These are phyloP conservation scores for Colletotrichum gigasporum DNA, from an alignment of 2,329 filamentous ascomycete species.

Conservation along the genomic window DNA sequence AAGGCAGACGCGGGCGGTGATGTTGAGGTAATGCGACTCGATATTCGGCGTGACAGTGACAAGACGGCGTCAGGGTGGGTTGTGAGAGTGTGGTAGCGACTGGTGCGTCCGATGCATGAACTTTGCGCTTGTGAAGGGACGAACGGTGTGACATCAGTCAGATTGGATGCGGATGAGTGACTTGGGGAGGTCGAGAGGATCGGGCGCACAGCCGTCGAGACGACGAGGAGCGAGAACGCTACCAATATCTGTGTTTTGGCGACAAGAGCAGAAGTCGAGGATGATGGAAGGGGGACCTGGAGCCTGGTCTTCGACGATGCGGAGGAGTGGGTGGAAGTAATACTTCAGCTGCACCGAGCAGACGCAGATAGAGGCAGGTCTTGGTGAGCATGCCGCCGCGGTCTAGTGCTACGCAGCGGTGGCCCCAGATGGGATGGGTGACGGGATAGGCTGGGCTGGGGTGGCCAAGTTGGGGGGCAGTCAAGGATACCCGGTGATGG, in stretches of 20 bases:
- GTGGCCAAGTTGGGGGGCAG: conserved; percentile 25
- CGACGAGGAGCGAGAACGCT: background rate
- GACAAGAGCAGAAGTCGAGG: conserved; percentile 4
- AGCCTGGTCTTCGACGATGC: conserved; percentile 4
- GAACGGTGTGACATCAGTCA: conserved; percentile 30
- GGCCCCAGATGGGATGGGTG: background rate
- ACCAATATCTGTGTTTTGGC: background rate
- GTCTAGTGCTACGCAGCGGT: no score
- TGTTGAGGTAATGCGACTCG: background rate
- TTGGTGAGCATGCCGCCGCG: conserved; percentile 27
- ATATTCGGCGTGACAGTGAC: conserved; percentile 20
- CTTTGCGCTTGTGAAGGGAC: conserved; percentile 35
- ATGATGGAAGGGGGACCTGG: conserved; percentile 6
- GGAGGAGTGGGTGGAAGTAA: conserved; percentile 31
- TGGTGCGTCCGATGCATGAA: conserved; percentile 41
- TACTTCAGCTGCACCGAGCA: conserved; percentile 29
- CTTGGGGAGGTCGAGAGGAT: background rate
- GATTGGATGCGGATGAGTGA: background rate
- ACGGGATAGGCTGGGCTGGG: conserved; percentile 24
- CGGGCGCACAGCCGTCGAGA: conserved; percentile 9
- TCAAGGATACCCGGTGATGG: conserved; percentile 25
- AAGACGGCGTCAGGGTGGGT: conserved; percentile 37
- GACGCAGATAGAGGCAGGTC: conserved; percentile 23
- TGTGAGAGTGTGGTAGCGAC: conserved; percentile 35
- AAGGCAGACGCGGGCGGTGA: background rate